These are phyloP conservation scores for Rhizomucor pusillus DNA, from an alignment of 371 early-diverging fungal species.

Conservation along the genomic window DNA sequence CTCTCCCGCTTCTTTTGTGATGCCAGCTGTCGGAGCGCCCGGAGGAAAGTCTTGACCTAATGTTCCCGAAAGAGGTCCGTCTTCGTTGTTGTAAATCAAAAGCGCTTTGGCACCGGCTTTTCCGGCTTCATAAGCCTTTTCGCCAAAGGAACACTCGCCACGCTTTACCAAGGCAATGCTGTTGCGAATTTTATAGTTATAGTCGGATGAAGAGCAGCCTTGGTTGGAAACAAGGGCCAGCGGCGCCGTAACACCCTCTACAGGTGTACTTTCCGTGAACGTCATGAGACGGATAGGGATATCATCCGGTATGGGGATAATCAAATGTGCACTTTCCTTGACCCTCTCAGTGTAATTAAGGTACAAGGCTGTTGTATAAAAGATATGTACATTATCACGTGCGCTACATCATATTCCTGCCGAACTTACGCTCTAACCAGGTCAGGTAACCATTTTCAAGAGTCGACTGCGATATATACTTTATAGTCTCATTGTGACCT, in stretches of 20 bases:
- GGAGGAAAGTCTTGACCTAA: conserved; percentile 11
- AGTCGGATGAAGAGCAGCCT: conserved; percentile 15
- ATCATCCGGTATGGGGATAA: neutral
- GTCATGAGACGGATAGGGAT: conserved; percentile 11
- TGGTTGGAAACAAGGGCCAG: conserved; percentile 4
- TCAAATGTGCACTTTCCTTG: conserved; percentile 7
- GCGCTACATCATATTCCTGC: neutral
- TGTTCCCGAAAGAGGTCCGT: conserved; percentile 15
- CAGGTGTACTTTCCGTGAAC: conserved; percentile 11
- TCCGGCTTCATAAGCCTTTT: conserved; percentile 42
- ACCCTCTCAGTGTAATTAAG: conserved; percentile 14
- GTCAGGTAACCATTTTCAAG: conserved; percentile 8
- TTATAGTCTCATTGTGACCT: conserved; percentile 12
- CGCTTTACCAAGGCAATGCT: conserved; percentile 51
- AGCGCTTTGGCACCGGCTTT: conserved; percentile 46
- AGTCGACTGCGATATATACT: conserved; percentile 9
- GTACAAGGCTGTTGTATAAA: conserved; percentile 9
- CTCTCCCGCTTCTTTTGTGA: conserved; percentile 14
- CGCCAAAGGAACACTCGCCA: conserved; percentile 53
- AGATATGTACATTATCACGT: neutral
- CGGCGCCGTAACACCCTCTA: conserved; percentile 8
- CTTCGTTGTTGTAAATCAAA: conserved; percentile 40
- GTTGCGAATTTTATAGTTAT: conserved; percentile 16
- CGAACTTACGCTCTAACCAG: conserved; percentile 12
- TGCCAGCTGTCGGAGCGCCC: conserved; percentile 15